Percentiles rank a stretch among this genome's conserved stretches.
These are phyloP conservation scores for Trypanosoma conorhini DNA, from an alignment of 208 protist species.

Conservation along the genomic window DNA sequence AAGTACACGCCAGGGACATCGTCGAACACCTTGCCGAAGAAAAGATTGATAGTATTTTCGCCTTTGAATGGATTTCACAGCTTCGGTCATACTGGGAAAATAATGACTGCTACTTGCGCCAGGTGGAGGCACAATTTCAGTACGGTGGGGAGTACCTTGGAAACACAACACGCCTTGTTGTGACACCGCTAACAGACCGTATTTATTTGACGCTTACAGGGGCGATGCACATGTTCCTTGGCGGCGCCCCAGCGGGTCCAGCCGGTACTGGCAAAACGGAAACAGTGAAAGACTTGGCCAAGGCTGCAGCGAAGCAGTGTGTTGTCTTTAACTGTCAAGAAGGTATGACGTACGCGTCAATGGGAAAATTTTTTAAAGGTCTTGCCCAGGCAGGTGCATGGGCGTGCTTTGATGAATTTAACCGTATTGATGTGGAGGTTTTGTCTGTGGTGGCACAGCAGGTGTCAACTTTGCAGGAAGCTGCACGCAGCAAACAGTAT, in stretches of 20 bases:
- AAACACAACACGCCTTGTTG: slow-evolving; percentile 96
- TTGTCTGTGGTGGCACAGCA: slow-evolving; percentile 97
- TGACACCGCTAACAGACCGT: slow-evolving; percentile 96
- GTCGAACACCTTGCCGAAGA: slow-evolving; percentile 87
- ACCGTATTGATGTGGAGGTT: slow-evolving; percentile 98
- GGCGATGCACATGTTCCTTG: slow-evolving; percentile 96
- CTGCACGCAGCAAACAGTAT: slow-evolving; percentile 72
- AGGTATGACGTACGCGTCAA: slow-evolving; percentile 95
- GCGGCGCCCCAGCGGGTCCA: slow-evolving; percentile 92
- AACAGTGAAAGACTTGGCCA: slow-evolving; percentile 97
- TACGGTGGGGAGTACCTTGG: slow-evolving; percentile 98
- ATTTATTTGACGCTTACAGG: slow-evolving; percentile 97
- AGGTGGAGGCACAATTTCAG: slow-evolving; percentile 93
- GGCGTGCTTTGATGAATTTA: slow-evolving; percentile 99
- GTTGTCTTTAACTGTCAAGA: slow-evolving; percentile 98
- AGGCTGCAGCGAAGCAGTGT: slow-evolving; percentile 97
- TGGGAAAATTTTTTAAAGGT: slow-evolving; percentile 98
- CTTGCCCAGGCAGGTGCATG: slow-evolving; percentile 96
- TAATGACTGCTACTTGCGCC: slow-evolving; percentile 88
- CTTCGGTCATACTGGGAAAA: slow-evolving; percentile 97
- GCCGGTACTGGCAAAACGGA: slow-evolving; percentile 97
- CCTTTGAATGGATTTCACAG: slow-evolving; percentile 97
- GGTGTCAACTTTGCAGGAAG: slow-evolving; percentile 94
- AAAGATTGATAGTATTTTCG: slow-evolving; percentile 77
- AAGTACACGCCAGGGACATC: slow-evolving; percentile 97